Percentiles rank a stretch among this genome's conserved stretches.
These are phyloP conservation scores for Capsella rubella DNA, from an alignment of 441 rosid genomes.

Conservation along the genomic window DNA sequence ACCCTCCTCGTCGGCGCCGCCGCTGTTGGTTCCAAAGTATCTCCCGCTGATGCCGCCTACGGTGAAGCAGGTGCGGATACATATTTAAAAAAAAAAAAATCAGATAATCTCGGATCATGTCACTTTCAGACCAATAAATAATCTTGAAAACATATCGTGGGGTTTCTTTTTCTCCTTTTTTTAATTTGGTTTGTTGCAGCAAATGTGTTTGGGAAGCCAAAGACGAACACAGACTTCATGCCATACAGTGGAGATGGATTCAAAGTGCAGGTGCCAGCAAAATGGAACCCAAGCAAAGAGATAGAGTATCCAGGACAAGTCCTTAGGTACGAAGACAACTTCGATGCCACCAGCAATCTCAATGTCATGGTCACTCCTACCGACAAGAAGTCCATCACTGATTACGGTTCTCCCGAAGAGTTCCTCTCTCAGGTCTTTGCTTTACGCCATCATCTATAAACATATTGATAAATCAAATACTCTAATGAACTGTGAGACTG, in stretches of 20 bases:
- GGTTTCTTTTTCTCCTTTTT: background rate
- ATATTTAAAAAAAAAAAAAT: too few relatives aligned
- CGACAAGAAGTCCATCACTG: slow-evolving; percentile 90
- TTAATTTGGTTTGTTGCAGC: slow-evolving; percentile 56
- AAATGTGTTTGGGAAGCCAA: slow-evolving; percentile 95
- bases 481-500: slow-evolving; percentile 19
- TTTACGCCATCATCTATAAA: slow-evolving; percentile 6
- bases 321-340: slow-evolving; percentile 92
- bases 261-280: slow-evolving; percentile 75
- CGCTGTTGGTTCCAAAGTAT: slow-evolving; percentile 81
- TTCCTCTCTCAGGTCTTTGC: slow-evolving; percentile 72
- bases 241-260: slow-evolving; percentile 85
- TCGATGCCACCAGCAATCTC: slow-evolving; percentile 73
- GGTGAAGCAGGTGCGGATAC: slow-evolving; percentile 81
- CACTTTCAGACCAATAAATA: slow-evolving; percentile 15
- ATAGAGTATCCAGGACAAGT: slow-evolving; percentile 92
- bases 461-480: background rate
- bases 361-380: slow-evolving; percentile 81
- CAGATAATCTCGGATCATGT: slow-evolving; percentile 13
- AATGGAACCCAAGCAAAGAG: slow-evolving; percentile 98
- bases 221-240: slow-evolving; percentile 80
- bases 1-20: slow-evolving; percentile 86
- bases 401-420: slow-evolving; percentile 82
- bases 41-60: slow-evolving; percentile 97
- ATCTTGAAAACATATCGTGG: background rate